Conservation (phyloP, 2,329 filamentous ascomycete species). For the Tolypocladium tropicale region DNA sequence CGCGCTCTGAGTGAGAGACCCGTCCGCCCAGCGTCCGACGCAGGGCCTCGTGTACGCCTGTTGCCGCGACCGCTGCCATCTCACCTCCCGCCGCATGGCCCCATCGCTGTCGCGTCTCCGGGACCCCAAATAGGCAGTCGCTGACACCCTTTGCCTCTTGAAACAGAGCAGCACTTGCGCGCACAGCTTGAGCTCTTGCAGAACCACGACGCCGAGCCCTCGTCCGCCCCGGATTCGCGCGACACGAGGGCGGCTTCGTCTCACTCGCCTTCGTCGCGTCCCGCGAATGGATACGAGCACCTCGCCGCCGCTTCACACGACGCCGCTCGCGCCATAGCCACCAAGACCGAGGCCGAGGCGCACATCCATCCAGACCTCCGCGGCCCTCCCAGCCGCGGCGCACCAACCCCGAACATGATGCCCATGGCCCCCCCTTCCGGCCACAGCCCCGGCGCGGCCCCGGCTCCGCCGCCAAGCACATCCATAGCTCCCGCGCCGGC, state of each 20-base stretch:
- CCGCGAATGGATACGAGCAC: conserved; percentile 37
- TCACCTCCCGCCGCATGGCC: neutral
- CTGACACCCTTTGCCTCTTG: conserved; percentile 12
- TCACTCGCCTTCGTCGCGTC: conserved; percentile 18
- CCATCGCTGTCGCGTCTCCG: neutral
- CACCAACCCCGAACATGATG: conserved; percentile 26
- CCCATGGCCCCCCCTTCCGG: conserved; percentile 22
- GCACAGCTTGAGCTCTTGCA: conserved; percentile 34
- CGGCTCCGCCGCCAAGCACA: conserved; percentile 14
- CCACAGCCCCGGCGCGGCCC: conserved; percentile 18
- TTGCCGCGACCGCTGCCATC: neutral
- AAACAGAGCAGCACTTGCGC: conserved; percentile 30
- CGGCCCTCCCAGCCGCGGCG: conserved; percentile 14
- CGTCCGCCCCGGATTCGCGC: conserved; percentile 18
- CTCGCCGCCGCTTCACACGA: conserved; percentile 23
- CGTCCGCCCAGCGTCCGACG: neutral
- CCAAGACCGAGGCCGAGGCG: conserved; percentile 29
- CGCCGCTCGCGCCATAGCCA: conserved; percentile 20
- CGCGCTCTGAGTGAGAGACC: neutral
- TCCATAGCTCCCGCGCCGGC: conserved; percentile 22
- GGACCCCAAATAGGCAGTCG: neutral
- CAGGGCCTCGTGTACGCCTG: neutral
- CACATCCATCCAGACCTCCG: conserved; percentile 40
- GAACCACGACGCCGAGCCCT: conserved; percentile 24
- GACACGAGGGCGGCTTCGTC: conserved; percentile 18